Evolutionary conservation across 2,329 filamentous ascomycete species (phyloP), one percentile per base, ranked within the genome.

Genomic region (Ascochyta pisi): DNA sequence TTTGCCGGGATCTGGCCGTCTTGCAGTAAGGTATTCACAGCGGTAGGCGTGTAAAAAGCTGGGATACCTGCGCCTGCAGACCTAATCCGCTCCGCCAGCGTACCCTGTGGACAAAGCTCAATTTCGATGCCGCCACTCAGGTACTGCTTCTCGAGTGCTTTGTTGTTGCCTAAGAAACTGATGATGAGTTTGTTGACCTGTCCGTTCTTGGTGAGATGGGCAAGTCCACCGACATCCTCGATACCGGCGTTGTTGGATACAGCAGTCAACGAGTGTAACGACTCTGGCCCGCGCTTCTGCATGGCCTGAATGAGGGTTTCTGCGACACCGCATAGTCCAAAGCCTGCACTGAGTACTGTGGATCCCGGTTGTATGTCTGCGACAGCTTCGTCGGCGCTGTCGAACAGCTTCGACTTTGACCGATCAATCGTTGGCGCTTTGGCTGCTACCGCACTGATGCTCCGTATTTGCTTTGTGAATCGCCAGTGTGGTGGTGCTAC

Each of bases 181-280:
- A 91, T 80, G 52, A 92, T 87, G 65, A 93, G 83, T 61, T 89
- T 86, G 63, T 84, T 82, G 31, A 94, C 81, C 67, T 92, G 89
- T 1, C 89, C 89, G 0, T 85, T 84, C 54, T 86, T 83, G 0
- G 89, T 87, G 27, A 94, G 82, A 4, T 85, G 82, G 2, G 89
- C 85, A 26, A 94, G 78, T 0, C 90, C 90, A 15, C 73, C 73
- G 2, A 86, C 84, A 34, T 85, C 85, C 52, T 89, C 86, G 6
- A 86, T 82, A 24, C 90, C 90, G 15, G 90, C 90, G 70, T 94
- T 94, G 73, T 94, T 94, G 38, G 90, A 92, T 1, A 93, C 87
- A 13, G 89, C 90, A 0, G 89, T 92, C 23, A 94, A 77, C 6
- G 69, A 70, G 33, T 75, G 70, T 31, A 75, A 53, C 19, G 69